phyloP scores from a whole-genome alignment of 441 rosid genomes.

The Manihot esculenta region DNA sequence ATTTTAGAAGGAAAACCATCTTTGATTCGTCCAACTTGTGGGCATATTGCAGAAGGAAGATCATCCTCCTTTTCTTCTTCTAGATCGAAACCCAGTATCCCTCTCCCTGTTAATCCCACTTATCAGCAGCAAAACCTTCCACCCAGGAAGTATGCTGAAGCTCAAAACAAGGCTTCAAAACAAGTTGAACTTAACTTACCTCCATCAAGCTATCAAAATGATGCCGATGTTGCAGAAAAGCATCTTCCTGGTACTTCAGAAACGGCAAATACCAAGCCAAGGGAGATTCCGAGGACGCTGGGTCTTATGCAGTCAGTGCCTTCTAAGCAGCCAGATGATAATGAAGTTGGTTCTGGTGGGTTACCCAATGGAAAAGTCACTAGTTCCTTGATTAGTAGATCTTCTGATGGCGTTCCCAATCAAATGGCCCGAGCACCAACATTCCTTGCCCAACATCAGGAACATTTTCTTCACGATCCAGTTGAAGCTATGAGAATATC shows the following conservation, averaged over 20 bases:
- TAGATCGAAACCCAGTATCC: conserved; percentile 29
- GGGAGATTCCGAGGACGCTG: conserved; percentile 42
- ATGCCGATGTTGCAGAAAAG: conserved; percentile 40
- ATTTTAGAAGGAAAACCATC: conserved; percentile 40
- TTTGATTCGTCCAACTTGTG: conserved; percentile 35
- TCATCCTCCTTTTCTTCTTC: conserved; percentile 36
- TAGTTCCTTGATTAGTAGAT: conserved; percentile 35
- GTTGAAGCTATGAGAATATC: conserved; percentile 63
- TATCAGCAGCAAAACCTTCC: conserved; percentile 42
- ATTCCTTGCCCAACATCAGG: conserved; percentile 39
- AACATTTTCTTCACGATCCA: conserved; percentile 55
- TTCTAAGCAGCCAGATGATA: conserved; percentile 43
- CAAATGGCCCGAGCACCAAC: conserved; percentile 45
- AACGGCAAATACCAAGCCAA: conserved; percentile 31
- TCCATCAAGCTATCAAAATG: conserved; percentile 49
- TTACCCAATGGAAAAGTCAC: conserved; percentile 51
- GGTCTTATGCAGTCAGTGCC: conserved; percentile 38
- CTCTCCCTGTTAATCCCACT: conserved; percentile 28
- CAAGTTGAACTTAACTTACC: conserved; percentile 79
- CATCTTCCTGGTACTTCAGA: conserved; percentile 48
- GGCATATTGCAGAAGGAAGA: conserved; percentile 41
- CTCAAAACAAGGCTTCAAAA: conserved; percentile 47
- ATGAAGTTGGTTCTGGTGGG: conserved; percentile 39
- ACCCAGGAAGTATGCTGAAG: conserved; percentile 35
- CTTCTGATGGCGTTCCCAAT: conserved; percentile 45